These are phyloP conservation scores for Saccharomyces paradoxus DNA, from an alignment of 805 yeast species.

Conservation along the genomic window DNA sequence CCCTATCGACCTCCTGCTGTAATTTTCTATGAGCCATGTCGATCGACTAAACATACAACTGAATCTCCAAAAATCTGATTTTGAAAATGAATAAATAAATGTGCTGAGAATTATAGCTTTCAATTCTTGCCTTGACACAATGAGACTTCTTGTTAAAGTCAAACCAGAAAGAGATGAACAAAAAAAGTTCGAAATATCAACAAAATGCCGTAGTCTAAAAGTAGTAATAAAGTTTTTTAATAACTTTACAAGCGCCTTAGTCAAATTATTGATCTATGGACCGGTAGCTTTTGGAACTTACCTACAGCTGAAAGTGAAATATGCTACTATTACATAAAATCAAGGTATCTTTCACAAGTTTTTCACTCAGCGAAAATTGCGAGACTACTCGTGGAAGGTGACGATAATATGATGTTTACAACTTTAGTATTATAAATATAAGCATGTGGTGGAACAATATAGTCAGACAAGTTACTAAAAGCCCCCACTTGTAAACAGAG, in stretches of 20 bases:
- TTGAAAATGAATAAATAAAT: not conserved
- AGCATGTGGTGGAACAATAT: not conserved
- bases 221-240: not conserved
- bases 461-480: not conserved
- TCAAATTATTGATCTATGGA: not conserved
- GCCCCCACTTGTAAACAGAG: not conserved
- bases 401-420: not conserved
- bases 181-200: not conserved
- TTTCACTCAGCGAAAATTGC: not conserved
- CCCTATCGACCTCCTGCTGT: constrained; percentile 79
- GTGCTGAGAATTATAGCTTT: not conserved
- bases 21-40: constrained; percentile 41
- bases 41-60: not conserved
- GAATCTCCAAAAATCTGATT: not conserved
- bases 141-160: not conserved
- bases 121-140: not conserved
- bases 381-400: not conserved
- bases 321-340: not conserved
- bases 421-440: not conserved
- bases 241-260: not conserved
- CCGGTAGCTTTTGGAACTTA: not conserved
- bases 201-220: not conserved
- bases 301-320: not conserved
- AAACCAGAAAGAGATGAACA: not conserved
- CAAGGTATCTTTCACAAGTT: not conserved